A percentile compares a stretch with the other conserved stretches of the same genome.
phyloP scores from a whole-genome alignment of 202 grass and related monocot genomes.

The Alloteropsis angusta region DNA sequence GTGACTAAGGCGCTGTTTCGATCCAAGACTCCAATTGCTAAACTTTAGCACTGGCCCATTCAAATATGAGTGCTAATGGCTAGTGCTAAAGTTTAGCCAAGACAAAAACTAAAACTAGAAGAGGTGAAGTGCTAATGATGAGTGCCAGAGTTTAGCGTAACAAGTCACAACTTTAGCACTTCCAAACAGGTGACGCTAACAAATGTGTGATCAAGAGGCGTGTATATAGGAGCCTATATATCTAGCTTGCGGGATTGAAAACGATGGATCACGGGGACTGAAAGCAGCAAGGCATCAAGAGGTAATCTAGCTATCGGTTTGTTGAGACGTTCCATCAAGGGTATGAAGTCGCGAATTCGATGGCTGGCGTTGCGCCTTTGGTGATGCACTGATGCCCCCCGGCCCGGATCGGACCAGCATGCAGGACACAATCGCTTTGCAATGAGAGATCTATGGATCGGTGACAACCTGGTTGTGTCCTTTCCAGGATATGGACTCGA shows the following conservation, averaged over 20 bases:
- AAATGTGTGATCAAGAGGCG: neutral
- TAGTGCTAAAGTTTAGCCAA: too few relatives aligned
- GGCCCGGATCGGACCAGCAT: too few relatives aligned
- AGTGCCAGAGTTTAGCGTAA: too few relatives aligned
- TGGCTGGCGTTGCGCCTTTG: constrained; percentile 12
- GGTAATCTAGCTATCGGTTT: neutral
- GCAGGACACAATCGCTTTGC: neutral
- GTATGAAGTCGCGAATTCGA: constrained; percentile 19
- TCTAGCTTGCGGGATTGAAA: neutral
- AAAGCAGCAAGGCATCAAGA: neutral
- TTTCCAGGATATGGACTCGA: constrained; percentile 17
- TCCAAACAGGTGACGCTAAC: neutral
- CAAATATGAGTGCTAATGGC: too few relatives aligned
- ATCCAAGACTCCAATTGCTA: too few relatives aligned
- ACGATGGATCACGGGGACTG: neutral
- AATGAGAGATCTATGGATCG: constrained; percentile 20
- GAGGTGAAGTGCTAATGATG: too few relatives aligned
- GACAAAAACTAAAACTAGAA: too few relatives aligned
- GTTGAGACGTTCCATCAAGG: constrained; percentile 33
- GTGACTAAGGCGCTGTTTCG: too few relatives aligned
- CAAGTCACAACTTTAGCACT: too few relatives aligned
- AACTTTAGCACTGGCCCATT: too few relatives aligned
- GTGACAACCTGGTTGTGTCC: constrained; percentile 22
- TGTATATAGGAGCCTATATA: neutral
- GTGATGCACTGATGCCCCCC: neutral